phyloP scores from a whole-genome alignment of 179 eudicot genomes.

The Beta corolliflora region DNA sequence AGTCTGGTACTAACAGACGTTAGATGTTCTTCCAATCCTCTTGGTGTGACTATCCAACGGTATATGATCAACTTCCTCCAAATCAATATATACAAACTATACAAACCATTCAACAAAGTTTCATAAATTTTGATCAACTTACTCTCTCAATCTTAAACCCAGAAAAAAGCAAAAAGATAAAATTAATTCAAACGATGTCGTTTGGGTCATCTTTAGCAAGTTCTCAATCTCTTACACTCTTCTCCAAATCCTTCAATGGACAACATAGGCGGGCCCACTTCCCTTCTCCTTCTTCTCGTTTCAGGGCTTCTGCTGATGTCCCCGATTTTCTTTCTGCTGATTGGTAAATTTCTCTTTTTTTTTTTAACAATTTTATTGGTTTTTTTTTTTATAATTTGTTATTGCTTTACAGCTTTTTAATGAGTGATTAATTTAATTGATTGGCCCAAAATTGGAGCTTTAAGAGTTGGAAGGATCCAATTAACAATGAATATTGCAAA shows the following conservation, averaged over 20 bases:
- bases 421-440: not conserved
- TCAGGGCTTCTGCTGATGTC: conserved; percentile 69
- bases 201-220: conserved; percentile 37
- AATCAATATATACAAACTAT: not conserved
- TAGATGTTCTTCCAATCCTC: not conserved
- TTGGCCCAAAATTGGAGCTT: not conserved
- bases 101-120: not conserved
- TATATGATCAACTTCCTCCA: not conserved
- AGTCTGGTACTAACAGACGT: not conserved
- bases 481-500: not conserved
- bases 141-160: not conserved
- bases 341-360: conserved; percentile 45
- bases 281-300: conserved; percentile 28
- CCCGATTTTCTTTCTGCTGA: conserved; percentile 84
- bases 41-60: not conserved
- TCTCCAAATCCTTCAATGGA: conserved; percentile 32
- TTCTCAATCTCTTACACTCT: conserved; percentile 26
- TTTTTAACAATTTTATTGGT: not conserved
- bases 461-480: not conserved
- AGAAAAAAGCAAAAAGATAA: not conserved
- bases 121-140: not conserved
- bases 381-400: not conserved
- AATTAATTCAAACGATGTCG: conserved; percentile 49
- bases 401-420: too few species aligned
- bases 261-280: not conserved